Evolutionary conservation across 2,329 filamentous ascomycete genomes (phyloP).

Genomic region (Venturia aucupariae): DNA sequence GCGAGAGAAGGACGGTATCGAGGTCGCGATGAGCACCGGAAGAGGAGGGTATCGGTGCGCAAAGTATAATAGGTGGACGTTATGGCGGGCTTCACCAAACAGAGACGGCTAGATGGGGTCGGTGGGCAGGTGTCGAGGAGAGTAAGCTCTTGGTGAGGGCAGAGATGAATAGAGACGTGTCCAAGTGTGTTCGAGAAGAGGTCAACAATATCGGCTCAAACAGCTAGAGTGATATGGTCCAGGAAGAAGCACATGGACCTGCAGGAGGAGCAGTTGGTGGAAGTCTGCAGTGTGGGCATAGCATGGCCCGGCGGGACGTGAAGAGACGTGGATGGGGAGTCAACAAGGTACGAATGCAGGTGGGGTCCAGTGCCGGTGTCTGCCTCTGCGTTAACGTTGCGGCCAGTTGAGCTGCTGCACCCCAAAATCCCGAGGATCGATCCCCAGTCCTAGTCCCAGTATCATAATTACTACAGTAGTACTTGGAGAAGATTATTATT

Average conservation of each 20-base stretch:
- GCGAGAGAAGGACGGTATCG: background rate
- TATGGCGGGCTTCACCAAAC: background rate
- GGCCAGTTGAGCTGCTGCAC: too few species aligned
- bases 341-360: background rate
- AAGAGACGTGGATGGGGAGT: background rate
- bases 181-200: background rate
- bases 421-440: background rate
- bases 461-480: too few species aligned
- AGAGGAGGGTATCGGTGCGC: background rate
- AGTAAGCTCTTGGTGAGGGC: background rate
- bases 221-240: background rate
- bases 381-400: too few species aligned
- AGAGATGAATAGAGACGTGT: background rate
- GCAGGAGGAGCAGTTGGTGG: conserved; percentile 3
- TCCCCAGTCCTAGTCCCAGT: too few species aligned
- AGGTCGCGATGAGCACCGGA: background rate
- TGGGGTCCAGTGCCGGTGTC: too few species aligned
- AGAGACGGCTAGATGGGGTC: background rate
- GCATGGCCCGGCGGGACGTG: conserved; percentile 3
- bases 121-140: background rate
- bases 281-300: too few species aligned
- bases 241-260: background rate
- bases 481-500: background rate
- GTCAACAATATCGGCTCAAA: background rate
- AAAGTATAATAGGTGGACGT: background rate